Evolutionary conservation across 2,329 filamentous ascomycete genomes (phyloP).

Genomic region (Claviceps paspali): DNA sequence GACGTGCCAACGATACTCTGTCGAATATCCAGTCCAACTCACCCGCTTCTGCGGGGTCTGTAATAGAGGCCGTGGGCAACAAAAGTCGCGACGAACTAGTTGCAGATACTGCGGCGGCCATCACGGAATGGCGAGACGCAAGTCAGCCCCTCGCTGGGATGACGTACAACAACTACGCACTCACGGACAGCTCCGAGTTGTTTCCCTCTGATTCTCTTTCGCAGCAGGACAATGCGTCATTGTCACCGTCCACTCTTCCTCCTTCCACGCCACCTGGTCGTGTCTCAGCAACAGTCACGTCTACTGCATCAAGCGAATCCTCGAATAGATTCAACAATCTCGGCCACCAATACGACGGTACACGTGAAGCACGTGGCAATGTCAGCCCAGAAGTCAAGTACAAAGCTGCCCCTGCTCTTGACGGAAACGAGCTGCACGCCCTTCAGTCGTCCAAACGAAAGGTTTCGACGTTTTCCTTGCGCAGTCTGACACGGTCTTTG

Average conservation of each 20-base stretch:
- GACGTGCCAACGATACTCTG: slow-evolving; percentile 14
- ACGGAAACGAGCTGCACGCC: neutral
- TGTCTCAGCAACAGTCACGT: neutral
- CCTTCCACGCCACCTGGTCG: neutral
- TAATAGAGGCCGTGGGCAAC: slow-evolving; percentile 5
- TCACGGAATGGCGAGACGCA: slow-evolving; percentile 14
- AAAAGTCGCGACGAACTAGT: slow-evolving; percentile 10
- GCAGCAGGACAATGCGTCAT: slow-evolving; percentile 6
- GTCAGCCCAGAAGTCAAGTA: slow-evolving; percentile 8
- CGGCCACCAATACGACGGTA: slow-evolving; percentile 13
- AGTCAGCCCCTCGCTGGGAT: slow-evolving; percentile 6
- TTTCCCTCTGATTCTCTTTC: slow-evolving; percentile 11
- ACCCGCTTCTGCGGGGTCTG: slow-evolving; percentile 8
- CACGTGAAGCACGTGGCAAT: slow-evolving; percentile 7
- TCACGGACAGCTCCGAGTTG: slow-evolving; percentile 14
- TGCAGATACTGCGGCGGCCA: slow-evolving; percentile 12
- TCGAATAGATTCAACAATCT: slow-evolving; percentile 5
- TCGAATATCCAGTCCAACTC: slow-evolving; percentile 17
- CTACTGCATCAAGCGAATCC: neutral
- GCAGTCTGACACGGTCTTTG: slow-evolving; percentile 13
- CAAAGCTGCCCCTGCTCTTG: slow-evolving; percentile 1
- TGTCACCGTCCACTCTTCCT: neutral
- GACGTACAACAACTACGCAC: slow-evolving; percentile 13
- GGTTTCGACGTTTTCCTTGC: slow-evolving; percentile 17
- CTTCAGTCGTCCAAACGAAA: slow-evolving; percentile 14